A percentile compares a stretch with the other conserved stretches of the same genome.
Evolutionary conservation across 805 yeast species (phyloP).

Genomic region (Metschnikowia sp.): DNA sequence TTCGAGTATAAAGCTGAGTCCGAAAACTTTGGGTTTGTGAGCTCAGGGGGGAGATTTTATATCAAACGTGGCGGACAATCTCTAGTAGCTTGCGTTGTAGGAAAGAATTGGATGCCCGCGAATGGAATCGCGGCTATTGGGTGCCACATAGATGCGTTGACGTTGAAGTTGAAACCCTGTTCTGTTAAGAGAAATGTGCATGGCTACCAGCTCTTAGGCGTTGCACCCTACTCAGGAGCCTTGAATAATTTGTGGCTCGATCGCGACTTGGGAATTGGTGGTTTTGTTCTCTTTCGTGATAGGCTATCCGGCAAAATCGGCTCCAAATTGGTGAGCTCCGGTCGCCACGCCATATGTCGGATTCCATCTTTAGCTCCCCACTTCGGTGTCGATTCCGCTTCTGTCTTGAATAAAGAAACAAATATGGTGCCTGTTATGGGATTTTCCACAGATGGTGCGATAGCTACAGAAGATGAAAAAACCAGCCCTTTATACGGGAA

Average conservation of each 20-base stretch:
- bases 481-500: slow-evolving; percentile 24
- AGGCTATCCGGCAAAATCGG: slow-evolving; percentile 18
- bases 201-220: slow-evolving; percentile 38
- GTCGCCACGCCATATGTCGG: slow-evolving; percentile 35
- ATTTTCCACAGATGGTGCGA: slow-evolving; percentile 11
- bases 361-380: slow-evolving; percentile 42
- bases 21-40: slow-evolving; percentile 6
- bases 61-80: slow-evolving; percentile 31
- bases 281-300: slow-evolving; percentile 28
- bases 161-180: slow-evolving; percentile 33
- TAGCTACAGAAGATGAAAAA: slow-evolving; percentile 29
- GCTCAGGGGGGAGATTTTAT: slow-evolving; percentile 23
- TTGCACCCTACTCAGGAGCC: slow-evolving; percentile 40
- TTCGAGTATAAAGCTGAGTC: slow-evolving; percentile 28
- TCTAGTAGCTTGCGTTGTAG: slow-evolving; percentile 37
- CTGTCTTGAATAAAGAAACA: slow-evolving; percentile 34
- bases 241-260: slow-evolving; percentile 36
- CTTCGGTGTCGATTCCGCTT: slow-evolving; percentile 27
- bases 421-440: slow-evolving; percentile 40
- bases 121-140: slow-evolving; percentile 29
- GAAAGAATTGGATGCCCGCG: slow-evolving; percentile 34
- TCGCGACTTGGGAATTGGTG: slow-evolving; percentile 43
- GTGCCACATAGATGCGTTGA: slow-evolving; percentile 38
- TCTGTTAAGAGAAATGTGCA: slow-evolving; percentile 20
- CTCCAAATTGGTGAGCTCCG: slow-evolving; percentile 29